Conservation (phyloP, 257 asterid species). For the Fraxinus pennsylvanica region DNA sequence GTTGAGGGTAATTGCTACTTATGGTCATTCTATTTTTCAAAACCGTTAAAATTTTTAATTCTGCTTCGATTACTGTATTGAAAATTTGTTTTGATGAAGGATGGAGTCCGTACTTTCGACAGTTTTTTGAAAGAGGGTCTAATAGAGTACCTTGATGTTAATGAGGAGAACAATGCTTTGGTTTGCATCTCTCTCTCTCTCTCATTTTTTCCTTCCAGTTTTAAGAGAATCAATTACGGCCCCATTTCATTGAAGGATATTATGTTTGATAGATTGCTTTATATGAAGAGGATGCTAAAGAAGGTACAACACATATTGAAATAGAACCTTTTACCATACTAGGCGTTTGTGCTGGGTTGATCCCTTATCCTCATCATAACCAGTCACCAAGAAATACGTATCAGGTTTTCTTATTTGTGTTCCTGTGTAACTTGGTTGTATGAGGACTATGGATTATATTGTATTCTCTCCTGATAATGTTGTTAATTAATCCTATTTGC, state of each 20-base stretch:
- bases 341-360: constrained; percentile 90
- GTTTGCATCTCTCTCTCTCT: constrained; percentile 42
- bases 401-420: constrained; percentile 53
- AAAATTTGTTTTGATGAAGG: constrained; percentile 52
- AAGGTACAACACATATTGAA: constrained; percentile 87
- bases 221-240: constrained; percentile 17
- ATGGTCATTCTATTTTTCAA: constrained; percentile 18
- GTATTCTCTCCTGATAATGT: constrained; percentile 18
- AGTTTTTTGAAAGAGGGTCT: constrained; percentile 83
- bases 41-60: background rate
- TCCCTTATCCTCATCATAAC: constrained; percentile 98
- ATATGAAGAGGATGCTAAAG: constrained; percentile 77
- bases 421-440: background rate
- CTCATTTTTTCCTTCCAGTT: constrained; percentile 4
- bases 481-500: constrained; percentile 28
- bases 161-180: constrained; percentile 95
- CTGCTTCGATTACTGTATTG: constrained; percentile 23
- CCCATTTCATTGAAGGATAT: constrained; percentile 25
- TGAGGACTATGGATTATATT: constrained; percentile 2
- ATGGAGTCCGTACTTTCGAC: constrained; percentile 81
- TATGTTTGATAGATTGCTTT: constrained; percentile 67
- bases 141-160: constrained; percentile 95
- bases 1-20: constrained; percentile 60
- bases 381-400: constrained; percentile 99
- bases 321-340: constrained; percentile 95